A percentile compares a stretch with the other conserved stretches of the same genome.
Conservation (phyloP, 2,329 filamentous ascomycete species). For the Phyllosticta ampelicida region DNA sequence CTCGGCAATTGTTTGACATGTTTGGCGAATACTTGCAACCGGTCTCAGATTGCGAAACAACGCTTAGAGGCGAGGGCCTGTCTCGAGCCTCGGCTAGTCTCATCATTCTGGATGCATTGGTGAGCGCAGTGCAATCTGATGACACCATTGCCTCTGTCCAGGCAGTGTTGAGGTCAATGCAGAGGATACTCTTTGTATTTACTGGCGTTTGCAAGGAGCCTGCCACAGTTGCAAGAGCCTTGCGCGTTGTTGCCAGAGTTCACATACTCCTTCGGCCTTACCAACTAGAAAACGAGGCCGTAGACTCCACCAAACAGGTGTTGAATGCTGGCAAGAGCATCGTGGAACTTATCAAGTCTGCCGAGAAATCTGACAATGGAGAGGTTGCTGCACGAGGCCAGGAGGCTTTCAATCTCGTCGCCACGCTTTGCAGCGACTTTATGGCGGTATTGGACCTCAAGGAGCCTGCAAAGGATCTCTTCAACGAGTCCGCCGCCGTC, state of each 20-base stretch:
- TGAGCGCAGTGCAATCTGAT: constrained; percentile 1
- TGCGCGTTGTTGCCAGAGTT: constrained; percentile 2
- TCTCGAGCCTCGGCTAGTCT: constrained; percentile 5
- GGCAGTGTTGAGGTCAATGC: constrained; percentile 1
- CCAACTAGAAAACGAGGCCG: neutral
- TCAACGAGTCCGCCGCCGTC: constrained; percentile 4
- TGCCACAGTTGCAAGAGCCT: constrained; percentile 4
- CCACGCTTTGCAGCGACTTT: constrained; percentile 10
- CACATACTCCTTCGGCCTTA: constrained; percentile 6
- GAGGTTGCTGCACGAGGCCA: neutral
- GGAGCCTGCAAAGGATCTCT: constrained; percentile 8
- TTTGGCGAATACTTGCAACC: constrained; percentile 19
- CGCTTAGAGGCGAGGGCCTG: neutral
- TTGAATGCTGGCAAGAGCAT: neutral
- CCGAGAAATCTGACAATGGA: neutral
- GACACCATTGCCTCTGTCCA: constrained; percentile 5
- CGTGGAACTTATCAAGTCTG: constrained; percentile 1
- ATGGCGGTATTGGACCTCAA: constrained; percentile 7
- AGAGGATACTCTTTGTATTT: constrained; percentile 1
- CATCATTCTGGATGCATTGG: constrained; percentile 5
- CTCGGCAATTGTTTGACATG: constrained; percentile 21
- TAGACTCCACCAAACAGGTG: neutral
- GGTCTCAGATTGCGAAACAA: constrained; percentile 1
- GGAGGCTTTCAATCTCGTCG: constrained; percentile 11
- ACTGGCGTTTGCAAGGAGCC: constrained; percentile 6